Evolutionary conservation across 176 grass and related monocot species (phyloP), one percentile per base, ranked within the genome.

Genomic region (Carex myosuroides): DNA sequence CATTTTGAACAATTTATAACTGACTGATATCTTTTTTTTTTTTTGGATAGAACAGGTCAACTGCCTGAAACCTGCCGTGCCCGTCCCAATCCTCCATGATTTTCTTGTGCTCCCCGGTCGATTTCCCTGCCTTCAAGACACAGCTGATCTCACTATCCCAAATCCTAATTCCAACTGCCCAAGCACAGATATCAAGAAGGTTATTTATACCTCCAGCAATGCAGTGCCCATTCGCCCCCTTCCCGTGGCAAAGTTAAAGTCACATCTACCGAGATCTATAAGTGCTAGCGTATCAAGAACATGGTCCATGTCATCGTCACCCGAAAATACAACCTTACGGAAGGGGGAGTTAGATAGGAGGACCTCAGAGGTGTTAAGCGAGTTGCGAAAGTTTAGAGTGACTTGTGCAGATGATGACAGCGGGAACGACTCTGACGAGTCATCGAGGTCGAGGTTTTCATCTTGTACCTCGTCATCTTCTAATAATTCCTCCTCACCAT

Each of bases 381-480:
- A 86, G 37, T 72, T 90, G 18, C 91, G 86, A 18, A 94, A 89
- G 79, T 80, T 86, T 70, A 90, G 54, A 50, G 59, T 87, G 64
- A 80, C 86, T 16, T 86, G 87, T 10, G 42, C 44, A 9, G 85
- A 91, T 11, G 92, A 89, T 10, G 87, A 87, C 42, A 87, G 69
- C 61, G 89, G 64, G 42, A 87, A 88, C 18, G 90, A 97, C 46
- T 90, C 87, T 0, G 95, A 94, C 18, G 88, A 91, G 62, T 94
- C 92, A 5, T 86, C 87, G 24, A 21, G 87, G 14, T 90, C 89
- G 4, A 90, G 85, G 20, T 64, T 58, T 21, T 87, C 82, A 17
- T 93, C 86, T 24, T 80, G 71, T 50, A 86, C 85, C 64, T 72
- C 85, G 5, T 84, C 79, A 26, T 82, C 88, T 8, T 82, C 88